Conservation (phyloP, 805 yeast species). For the Metschnikowia kofuensis region DNA sequence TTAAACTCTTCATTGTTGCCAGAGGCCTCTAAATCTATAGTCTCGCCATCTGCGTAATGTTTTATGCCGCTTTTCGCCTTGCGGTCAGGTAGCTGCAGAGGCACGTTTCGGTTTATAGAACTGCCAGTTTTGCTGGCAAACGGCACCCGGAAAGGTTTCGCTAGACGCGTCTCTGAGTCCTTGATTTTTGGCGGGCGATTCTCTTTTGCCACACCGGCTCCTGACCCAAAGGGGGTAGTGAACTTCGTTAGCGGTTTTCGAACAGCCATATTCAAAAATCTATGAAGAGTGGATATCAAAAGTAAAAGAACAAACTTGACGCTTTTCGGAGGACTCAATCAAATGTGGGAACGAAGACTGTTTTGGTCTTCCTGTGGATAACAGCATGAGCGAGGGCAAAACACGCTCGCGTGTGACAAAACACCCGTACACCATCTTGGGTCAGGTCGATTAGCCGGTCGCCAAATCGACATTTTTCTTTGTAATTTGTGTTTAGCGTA, state of each 20-base stretch:
- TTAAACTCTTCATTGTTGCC: slow-evolving; percentile 20
- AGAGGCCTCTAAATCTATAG: slow-evolving; percentile 18
- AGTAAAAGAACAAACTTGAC: too few species aligned
- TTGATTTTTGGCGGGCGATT: slow-evolving; percentile 52
- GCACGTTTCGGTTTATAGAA: slow-evolving; percentile 3
- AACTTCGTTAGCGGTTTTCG: slow-evolving; percentile 38
- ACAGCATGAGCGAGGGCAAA: slow-evolving; percentile 8
- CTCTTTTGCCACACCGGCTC: slow-evolving; percentile 62
- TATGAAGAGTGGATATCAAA: background rate
- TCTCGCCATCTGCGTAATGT: slow-evolving; percentile 29
- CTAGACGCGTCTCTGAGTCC: slow-evolving; percentile 50
- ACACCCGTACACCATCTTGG: slow-evolving; percentile 6
- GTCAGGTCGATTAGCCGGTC: background rate
- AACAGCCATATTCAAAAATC: slow-evolving; percentile 16
- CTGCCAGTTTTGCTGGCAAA: slow-evolving; percentile 28
- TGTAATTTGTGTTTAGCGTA: too few species aligned
- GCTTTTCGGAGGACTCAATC: too few species aligned
- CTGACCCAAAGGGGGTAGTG: slow-evolving; percentile 58
- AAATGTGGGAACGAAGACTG: background rate
- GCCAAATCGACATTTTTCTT: background rate
- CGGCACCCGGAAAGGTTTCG: slow-evolving; percentile 71
- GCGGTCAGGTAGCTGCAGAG: slow-evolving; percentile 19
- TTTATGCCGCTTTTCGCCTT: slow-evolving; percentile 29
- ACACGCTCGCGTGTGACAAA: background rate
- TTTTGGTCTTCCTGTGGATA: slow-evolving; percentile 10